Conservation (phyloP, 805 yeast species). For the Starmerella ratchasimensis region DNA sequence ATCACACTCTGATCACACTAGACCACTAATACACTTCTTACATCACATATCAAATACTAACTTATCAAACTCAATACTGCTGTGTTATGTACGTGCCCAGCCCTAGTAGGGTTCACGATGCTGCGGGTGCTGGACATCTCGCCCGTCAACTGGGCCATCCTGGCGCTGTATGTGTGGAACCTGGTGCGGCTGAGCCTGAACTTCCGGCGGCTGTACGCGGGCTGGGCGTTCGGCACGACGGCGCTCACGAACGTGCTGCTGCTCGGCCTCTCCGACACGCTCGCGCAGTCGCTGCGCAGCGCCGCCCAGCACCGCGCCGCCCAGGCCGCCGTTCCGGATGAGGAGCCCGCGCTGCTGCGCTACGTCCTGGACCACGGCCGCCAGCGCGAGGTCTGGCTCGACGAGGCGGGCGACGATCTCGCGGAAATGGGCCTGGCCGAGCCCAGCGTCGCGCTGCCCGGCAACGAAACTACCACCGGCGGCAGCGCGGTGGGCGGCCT, state of each 20-base stretch:
- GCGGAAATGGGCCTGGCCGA: conserved; percentile 21
- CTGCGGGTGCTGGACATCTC: conserved; percentile 23
- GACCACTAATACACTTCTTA: no score
- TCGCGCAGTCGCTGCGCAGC: conserved; percentile 62
- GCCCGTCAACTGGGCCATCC: conserved; percentile 27
- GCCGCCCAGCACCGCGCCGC: conserved; percentile 20
- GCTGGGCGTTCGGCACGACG: conserved; percentile 60
- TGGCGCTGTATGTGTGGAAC: conserved; percentile 21
- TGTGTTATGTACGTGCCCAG: no score
- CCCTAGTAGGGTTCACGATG: conserved; percentile 3
- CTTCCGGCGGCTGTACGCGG: conserved; percentile 35
- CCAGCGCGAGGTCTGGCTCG: conserved; percentile 23
- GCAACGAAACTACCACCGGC: conserved; percentile 2
- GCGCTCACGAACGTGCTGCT: conserved; percentile 66
- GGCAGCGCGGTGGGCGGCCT: background rate
- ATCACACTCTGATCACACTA: no score
- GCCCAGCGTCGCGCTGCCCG: conserved; percentile 5
- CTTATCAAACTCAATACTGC: no score
- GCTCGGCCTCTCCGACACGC: conserved; percentile 79
- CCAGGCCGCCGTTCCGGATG: background rate
- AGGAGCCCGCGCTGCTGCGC: conserved; percentile 14
- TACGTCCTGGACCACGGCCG: conserved; percentile 26
- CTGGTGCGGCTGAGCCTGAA: conserved; percentile 25
- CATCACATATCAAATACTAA: no score
- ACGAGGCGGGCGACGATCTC: conserved; percentile 24